phyloP scores from a whole-genome alignment of 768 basidiomycete genomes.

The Strobilomyces dryophilus region DNA sequence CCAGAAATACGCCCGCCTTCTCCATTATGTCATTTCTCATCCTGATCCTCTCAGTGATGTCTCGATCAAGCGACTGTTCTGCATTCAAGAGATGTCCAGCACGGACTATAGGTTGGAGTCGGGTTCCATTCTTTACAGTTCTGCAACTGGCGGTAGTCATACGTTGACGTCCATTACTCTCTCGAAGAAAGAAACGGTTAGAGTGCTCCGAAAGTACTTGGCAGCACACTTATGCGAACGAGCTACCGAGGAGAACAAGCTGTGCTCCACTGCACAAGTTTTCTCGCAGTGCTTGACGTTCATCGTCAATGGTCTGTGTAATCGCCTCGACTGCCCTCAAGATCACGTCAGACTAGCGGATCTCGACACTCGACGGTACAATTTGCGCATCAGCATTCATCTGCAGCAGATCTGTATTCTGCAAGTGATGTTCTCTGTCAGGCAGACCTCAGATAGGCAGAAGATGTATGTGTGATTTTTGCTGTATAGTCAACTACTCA shows the following conservation, averaged over 20 bases:
- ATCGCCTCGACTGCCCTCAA: constrained; percentile 30
- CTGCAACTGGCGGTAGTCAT: background rate
- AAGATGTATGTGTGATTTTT: background rate
- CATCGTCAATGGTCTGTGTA: constrained; percentile 32
- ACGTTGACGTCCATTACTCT: constrained; percentile 1
- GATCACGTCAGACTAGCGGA: constrained; percentile 32
- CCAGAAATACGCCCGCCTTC: constrained; percentile 4
- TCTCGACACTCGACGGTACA: constrained; percentile 34
- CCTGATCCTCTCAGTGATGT: constrained; percentile 1
- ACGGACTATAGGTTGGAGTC: constrained; percentile 7
- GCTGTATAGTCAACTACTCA: background rate
- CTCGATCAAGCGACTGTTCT: constrained; percentile 28
- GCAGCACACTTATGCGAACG: constrained; percentile 22
- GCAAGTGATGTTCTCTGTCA: constrained; percentile 26
- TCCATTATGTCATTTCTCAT: constrained; percentile 1
- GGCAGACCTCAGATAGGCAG: background rate
- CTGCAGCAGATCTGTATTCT: constrained; percentile 49
- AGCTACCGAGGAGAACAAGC: constrained; percentile 32
- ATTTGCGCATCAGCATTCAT: constrained; percentile 40
- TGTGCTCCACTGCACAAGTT: constrained; percentile 25
- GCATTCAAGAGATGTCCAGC: constrained; percentile 8
- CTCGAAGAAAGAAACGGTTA: constrained; percentile 20
- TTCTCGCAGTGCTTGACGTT: constrained; percentile 39
- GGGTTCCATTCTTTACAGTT: constrained; percentile 8
- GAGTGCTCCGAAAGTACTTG: constrained; percentile 24